A percentile compares a stretch with the other conserved stretches of the same genome.
phyloP scores from a whole-genome alignment of 176 grass and related monocot genomes.

The Bothriochloa decipiens region DNA sequence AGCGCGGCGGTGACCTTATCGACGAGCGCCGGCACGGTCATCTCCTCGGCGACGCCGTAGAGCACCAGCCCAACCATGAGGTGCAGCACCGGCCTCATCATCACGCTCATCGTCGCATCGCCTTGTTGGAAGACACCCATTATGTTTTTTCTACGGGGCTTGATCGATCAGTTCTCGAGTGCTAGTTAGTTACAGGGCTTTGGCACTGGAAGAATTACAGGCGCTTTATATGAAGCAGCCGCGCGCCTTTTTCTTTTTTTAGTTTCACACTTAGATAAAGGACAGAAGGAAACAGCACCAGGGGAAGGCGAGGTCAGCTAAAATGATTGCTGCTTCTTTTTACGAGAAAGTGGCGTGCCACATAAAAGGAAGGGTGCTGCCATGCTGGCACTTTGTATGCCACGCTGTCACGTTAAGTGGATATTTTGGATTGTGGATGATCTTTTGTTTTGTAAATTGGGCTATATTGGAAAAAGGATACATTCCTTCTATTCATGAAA shows the following conservation, averaged over 20 bases:
- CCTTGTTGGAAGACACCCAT: slow-evolving; percentile 10
- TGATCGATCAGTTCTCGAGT: neutral
- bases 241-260: neutral
- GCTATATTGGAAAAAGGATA: neutral
- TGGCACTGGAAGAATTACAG: neutral
- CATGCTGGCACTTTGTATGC: slow-evolving; percentile 6
- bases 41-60: slow-evolving; percentile 84
- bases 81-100: slow-evolving; percentile 60
- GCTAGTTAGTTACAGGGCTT: neutral
- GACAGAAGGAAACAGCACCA: neutral
- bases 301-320: slow-evolving; percentile 10
- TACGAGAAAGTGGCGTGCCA: neutral
- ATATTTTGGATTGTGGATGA: neutral
- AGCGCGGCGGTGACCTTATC: slow-evolving; percentile 70
- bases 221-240: neutral
- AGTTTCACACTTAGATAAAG: neutral
- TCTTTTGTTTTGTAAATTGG: neutral
- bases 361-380: neutral
- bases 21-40: slow-evolving; percentile 88
- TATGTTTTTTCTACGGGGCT: neutral
- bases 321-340: neutral
- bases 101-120: slow-evolving; percentile 4
- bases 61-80: slow-evolving; percentile 60
- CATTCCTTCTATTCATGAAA: neutral
- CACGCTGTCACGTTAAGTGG: neutral